Base-by-base conservation (phyloP, 1,284 basidiomycete genomes). In the Hymenochaete sp. region DNA sequence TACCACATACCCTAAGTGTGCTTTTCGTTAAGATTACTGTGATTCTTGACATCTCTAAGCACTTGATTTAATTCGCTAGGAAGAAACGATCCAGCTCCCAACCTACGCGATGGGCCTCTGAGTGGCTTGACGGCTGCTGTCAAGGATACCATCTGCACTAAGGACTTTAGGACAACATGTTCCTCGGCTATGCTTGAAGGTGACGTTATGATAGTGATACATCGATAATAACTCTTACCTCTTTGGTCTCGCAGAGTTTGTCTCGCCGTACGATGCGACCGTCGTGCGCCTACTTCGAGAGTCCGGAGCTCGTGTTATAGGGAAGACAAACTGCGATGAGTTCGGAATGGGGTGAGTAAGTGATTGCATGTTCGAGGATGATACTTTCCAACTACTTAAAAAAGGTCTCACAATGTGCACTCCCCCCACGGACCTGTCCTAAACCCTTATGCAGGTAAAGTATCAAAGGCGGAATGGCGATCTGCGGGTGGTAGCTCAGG, bases 271-370 rank as follows among this genome's bases (percentile, higher is more conserved):
- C 57, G 86, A 93, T 59, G 92, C 95, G 38, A 92, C 91, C 0
- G 86, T 86, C 3, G 88, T 97, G 0, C 52, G 65, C 1, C 63
- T 79, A 2, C 65, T 98, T 0, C 66, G 72, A 1, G 52, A 66
- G 0, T 71, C 75, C 0, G 93, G 91, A 1, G 91, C 84, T 0
- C 61, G 73, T 7, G 75, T 98, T 10, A 58, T 83, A 0, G 93
- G 91, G 2, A 95, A 95, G 65, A 85, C 93, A 0, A 97, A 97
- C 59, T 93, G 92, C 63, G 95, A 98, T 60, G 95, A 98, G 62
- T 98, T 98, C 63, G 93, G 93, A 0, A 98, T 98, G 95, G 95
- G 95, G 83, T 92, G 51, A 14, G 70, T 61, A 6, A 37, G 39
- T 27, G 22, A 31, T 31, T 10, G 14, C 9, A 31, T 31, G 28